Evolutionary conservation across 805 yeast species (phyloP).

Genomic region (Starmerella floricola): DNA sequence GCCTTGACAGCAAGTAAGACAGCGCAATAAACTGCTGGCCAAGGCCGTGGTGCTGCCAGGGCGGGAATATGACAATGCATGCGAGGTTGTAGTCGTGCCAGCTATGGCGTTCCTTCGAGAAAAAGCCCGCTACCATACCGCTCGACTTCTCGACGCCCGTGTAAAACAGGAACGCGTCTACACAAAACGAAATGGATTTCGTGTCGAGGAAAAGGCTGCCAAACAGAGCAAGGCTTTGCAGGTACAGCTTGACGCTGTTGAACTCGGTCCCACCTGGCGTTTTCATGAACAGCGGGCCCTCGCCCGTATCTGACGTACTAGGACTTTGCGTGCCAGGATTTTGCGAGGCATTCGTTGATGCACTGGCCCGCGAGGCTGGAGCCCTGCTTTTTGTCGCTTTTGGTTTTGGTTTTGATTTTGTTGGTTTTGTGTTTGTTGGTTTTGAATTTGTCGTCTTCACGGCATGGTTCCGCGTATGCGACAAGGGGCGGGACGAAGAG

Average conservation of each 20-base stretch:
- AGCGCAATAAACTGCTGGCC: constrained; percentile 76
- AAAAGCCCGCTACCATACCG: constrained; percentile 68
- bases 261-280: neutral
- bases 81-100: constrained; percentile 75
- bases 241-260: constrained; percentile 39
- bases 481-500: no score
- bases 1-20: constrained; percentile 61
- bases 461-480: no score
- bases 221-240: constrained; percentile 73
- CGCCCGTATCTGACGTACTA: no score
- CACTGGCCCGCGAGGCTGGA: no score
- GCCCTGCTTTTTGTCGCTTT: no score
- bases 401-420: no score
- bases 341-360: no score
- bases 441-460: no score
- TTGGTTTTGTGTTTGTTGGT: no score
- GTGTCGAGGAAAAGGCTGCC: constrained; percentile 82
- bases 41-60: constrained; percentile 65
- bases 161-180: constrained; percentile 71
- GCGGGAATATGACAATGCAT: constrained; percentile 84
- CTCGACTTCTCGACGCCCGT: constrained; percentile 31
- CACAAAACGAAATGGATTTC: constrained; percentile 72
- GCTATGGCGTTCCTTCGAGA: constrained; percentile 68
- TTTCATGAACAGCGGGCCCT: no score
- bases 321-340: no score